Percentiles rank a stretch among this genome's conserved stretches.
phyloP scores from a whole-genome alignment of 2,329 filamentous ascomycete species.

The Stachybotrys chlorohalonatus region DNA sequence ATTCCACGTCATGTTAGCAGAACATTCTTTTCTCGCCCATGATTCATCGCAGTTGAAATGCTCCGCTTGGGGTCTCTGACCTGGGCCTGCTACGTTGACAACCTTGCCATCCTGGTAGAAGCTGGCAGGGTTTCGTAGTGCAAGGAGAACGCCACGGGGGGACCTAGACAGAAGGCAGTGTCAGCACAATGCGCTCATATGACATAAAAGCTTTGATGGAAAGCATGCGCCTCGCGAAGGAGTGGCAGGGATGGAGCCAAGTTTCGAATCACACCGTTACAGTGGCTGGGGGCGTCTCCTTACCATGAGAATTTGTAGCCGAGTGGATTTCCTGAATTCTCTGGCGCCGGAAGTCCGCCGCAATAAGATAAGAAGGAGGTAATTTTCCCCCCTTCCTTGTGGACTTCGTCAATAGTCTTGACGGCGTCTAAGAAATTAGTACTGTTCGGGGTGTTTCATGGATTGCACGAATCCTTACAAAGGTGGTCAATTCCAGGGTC shows the following conservation, averaged over 20 bases:
- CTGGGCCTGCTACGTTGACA: slow-evolving; percentile 49
- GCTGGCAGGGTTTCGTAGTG: slow-evolving; percentile 75
- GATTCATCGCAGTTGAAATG: neutral
- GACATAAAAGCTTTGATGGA: neutral
- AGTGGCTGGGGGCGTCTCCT: neutral
- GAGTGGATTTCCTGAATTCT: slow-evolving; percentile 70
- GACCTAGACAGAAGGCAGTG: slow-evolving; percentile 46
- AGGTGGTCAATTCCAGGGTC: slow-evolving; percentile 66
- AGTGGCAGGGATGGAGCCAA: too few relatives aligned
- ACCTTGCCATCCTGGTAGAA: slow-evolving; percentile 74
- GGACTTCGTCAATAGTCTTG: slow-evolving; percentile 82
- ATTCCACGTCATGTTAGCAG: neutral
- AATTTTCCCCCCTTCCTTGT: slow-evolving; percentile 79
- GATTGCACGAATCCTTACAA: slow-evolving; percentile 13
- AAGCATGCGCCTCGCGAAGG: too few relatives aligned
- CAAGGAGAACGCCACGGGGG: slow-evolving; percentile 76
- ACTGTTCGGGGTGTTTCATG: neutral
- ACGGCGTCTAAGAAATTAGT: slow-evolving; percentile 43
- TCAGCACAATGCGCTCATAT: neutral
- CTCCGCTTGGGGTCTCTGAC: neutral
- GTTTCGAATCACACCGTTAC: too few relatives aligned
- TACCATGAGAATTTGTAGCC: slow-evolving; percentile 47
- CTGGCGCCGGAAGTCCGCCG: slow-evolving; percentile 50
- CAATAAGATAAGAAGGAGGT: slow-evolving; percentile 76
- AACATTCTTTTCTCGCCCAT: neutral